Conservation (phyloP, 345 rosid genomes). For the Syzygium jambos region DNA sequence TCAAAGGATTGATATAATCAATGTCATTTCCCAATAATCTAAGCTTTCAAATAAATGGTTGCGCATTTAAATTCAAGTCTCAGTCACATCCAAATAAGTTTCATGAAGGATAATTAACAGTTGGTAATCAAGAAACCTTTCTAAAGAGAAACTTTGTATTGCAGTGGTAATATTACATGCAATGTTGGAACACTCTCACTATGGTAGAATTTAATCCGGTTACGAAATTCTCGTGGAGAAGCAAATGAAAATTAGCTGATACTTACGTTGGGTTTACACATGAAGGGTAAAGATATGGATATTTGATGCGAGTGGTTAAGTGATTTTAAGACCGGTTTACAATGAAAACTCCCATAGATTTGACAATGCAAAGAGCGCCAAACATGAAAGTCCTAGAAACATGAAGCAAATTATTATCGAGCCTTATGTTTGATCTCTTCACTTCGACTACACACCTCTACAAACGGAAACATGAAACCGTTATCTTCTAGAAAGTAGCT, state of each 20-base stretch:
- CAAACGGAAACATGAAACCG: neutral
- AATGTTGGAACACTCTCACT: neutral
- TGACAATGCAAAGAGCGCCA: neutral
- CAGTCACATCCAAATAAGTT: neutral
- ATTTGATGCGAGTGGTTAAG: neutral
- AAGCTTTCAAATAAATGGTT: neutral
- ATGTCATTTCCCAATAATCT: neutral
- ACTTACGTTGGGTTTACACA: neutral
- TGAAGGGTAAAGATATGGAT: neutral
- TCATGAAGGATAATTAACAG: neutral
- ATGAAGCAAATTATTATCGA: neutral
- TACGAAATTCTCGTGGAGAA: neutral
- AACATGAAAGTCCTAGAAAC: neutral
- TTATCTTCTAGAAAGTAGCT: neutral
- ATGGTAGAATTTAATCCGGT: neutral
- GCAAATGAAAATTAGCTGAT: neutral
- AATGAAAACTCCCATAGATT: neutral
- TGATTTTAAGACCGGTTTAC: neutral
- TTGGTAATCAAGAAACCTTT: neutral
- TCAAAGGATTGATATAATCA: neutral
- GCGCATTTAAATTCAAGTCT: neutral
- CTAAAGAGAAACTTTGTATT: neutral
- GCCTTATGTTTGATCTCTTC: neutral
- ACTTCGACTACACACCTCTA: neutral
- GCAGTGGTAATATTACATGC: neutral